Evolutionary conservation across 2,329 filamentous ascomycete genomes (phyloP), one percentile per base, ranked within the genome.

Genomic region (Aspergillus hiratsukae): DNA sequence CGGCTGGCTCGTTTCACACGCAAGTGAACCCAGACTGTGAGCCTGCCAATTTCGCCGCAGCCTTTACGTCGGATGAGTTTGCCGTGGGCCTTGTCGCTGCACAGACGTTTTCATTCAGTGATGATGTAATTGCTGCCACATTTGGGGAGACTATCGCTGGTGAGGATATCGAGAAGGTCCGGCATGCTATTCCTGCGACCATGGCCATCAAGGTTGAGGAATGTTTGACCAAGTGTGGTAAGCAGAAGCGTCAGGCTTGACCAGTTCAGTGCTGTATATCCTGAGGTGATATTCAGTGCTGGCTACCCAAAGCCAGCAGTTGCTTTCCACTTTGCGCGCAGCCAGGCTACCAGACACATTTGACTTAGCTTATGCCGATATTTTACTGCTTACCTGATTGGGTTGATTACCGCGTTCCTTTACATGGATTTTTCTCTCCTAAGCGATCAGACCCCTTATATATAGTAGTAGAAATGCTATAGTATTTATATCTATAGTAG

Each of bases 21-120:
- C 64, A 66, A 56, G 60, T 67, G 49, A 66, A 67, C 43, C 65
- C 63, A 17, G 60, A 67, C 35, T 67, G 65, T 40, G 61, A 63
- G 54, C 52, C 64, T 1, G 64, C 65, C 27, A 62, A 60, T 28
- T 67, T 66, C 41, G 55, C 64, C 23, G 65, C 64, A 7, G 61
- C 64, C 1, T 64, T 67, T n/a, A 65, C 37, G 0, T 53, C 54
- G 0, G 65, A 66, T 10, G 63, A 67, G 46, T 63, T 63, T 53
- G 61, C 64, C 0, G 58, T 64, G 35, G 52, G 61, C 0, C 4
- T 66, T 41, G 63, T 66, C 21, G 63, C 63, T 1, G 25, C 55
- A 7, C 57, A 66, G 58, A 55, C 55, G 1, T 65, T 66, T 53
- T 48, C 57, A 1, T 31, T 67, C 3, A 56, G 53, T 8, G 60